Evolutionary conservation across 2,329 filamentous ascomycete species (phyloP), one percentile per base, ranked within the genome.

Genomic region (Fusarium torulosum): DNA sequence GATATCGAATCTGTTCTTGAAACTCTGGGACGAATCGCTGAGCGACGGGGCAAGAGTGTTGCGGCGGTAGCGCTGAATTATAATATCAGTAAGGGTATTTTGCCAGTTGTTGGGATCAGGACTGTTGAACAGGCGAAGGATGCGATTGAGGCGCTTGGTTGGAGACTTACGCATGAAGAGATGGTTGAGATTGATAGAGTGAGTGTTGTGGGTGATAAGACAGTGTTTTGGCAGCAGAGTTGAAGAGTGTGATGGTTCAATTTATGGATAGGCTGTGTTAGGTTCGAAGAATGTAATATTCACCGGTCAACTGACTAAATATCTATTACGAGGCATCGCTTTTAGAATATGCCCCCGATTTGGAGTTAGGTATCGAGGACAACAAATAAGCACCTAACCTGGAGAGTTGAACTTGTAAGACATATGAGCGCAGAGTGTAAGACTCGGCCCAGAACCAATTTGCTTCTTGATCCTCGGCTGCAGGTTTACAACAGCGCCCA

Each of bases 91-190:
- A 64, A 63, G 17, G 59, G 59, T 0, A 53, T 35, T 2, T 3
- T 63, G 0, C 61, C 61, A 0, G 43, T 63, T 13, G 59, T 64
- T 40, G 59, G 61, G 1, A 63, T 64, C 1, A 57, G 59, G 7
- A 64, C 53, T 2, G 52, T 63, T 2, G 25, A 44, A 5, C 61
- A 64, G 27, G 61, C 61, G 1, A 21, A 63, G 0, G 40, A 37
- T 11, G 59, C 53, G 1, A 59, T 64, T 4, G 53, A 63, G 2
- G 42, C 61, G 2, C 38, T 63, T 8, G 59, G 53, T 19, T 64
- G 59, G 61, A 42, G 61, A 0, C 47, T 64, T 11, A 53, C 46
- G 4, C 25, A 59, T 2, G 11, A 8, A 6, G 53, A 63, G 17
- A 50, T 64, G 1, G 17, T 41, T 21, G 61, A 63, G 15, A 59